Evolutionary conservation across 2,329 filamentous ascomycete genomes (phyloP).

Genomic region (Paracamarosporium sp.): DNA sequence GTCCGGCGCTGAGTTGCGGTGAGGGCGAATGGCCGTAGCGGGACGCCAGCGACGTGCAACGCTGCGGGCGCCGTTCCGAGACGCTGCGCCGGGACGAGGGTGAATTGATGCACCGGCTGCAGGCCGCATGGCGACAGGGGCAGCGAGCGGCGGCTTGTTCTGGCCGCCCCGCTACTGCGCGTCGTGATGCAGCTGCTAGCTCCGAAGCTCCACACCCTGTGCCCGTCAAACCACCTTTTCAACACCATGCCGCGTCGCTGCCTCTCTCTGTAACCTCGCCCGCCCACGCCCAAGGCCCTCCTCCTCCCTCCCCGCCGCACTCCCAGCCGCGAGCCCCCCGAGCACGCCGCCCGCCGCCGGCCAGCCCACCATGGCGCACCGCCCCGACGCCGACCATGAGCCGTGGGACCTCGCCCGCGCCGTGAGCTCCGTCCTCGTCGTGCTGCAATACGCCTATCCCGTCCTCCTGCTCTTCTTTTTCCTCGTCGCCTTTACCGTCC

Average conservation of each 20-base stretch:
- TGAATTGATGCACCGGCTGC: slow-evolving; percentile 5
- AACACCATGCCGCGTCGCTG: slow-evolving; percentile 16
- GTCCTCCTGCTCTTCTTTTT: slow-evolving; percentile 71
- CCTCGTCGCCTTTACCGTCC: slow-evolving; percentile 65
- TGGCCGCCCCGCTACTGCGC: neutral
- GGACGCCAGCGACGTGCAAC: neutral
- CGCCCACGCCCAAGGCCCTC: slow-evolving; percentile 8
- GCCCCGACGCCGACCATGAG: slow-evolving; percentile 18
- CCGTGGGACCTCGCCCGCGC: slow-evolving; percentile 27
- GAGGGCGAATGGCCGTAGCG: neutral
- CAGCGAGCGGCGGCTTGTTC: neutral
- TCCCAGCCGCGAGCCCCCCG: too few relatives aligned
- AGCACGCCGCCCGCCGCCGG: neutral
- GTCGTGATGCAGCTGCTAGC: neutral
- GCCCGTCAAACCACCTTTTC: slow-evolving; percentile 1
- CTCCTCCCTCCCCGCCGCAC: slow-evolving; percentile 4
- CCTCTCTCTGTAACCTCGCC: slow-evolving; percentile 16
- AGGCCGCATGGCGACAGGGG: neutral
- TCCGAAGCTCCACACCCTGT: neutral
- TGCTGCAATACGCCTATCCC: slow-evolving; percentile 66
- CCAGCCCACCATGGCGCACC: slow-evolving; percentile 23
- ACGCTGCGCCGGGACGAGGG: slow-evolving; percentile 8
- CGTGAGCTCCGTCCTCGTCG: slow-evolving; percentile 28
- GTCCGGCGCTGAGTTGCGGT: slow-evolving; percentile 11
- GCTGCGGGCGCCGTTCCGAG: slow-evolving; percentile 4